Conservation (phyloP, 495 filamentous ascomycete species). For the Sporormia fimetaria region DNA sequence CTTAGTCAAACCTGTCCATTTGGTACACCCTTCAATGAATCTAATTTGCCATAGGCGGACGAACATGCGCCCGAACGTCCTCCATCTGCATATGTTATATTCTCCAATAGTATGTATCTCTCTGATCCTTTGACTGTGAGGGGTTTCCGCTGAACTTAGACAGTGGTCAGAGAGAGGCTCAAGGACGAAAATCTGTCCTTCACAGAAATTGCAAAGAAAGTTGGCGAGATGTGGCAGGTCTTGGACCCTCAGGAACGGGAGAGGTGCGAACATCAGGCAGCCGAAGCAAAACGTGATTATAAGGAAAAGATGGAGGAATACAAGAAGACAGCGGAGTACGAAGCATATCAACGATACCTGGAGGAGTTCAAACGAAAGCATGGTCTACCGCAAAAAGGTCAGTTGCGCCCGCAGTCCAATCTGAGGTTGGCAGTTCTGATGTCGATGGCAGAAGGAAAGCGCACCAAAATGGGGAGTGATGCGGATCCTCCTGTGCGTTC, state of each 20-base stretch:
- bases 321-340: slow-evolving; percentile 63
- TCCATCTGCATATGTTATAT: slow-evolving; percentile 72
- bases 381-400: slow-evolving; percentile 31
- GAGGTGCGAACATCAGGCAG: slow-evolving; percentile 56
- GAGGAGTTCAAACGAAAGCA: slow-evolving; percentile 63
- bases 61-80: slow-evolving; percentile 67
- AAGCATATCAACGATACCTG: slow-evolving; percentile 46
- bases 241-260: slow-evolving; percentile 53
- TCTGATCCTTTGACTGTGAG: neutral
- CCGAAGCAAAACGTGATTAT: slow-evolving; percentile 59
- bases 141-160: neutral
- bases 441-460: slow-evolving; percentile 28
- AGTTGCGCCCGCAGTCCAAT: neutral
- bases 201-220: slow-evolving; percentile 70
- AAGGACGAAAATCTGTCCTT: slow-evolving; percentile 64
- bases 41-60: slow-evolving; percentile 43
- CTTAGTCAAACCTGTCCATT: neutral
- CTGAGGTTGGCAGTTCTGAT: neutral
- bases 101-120: slow-evolving; percentile 58
- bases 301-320: slow-evolving; percentile 54
- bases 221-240: slow-evolving; percentile 69
- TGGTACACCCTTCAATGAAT: neutral
- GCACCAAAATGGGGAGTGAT: slow-evolving; percentile 29
- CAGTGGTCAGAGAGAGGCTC: slow-evolving; percentile 62
- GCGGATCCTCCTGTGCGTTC: neutral